Base-by-base conservation (phyloP, 768 basidiomycete species). In the Amanita pseudoporphyria region DNA sequence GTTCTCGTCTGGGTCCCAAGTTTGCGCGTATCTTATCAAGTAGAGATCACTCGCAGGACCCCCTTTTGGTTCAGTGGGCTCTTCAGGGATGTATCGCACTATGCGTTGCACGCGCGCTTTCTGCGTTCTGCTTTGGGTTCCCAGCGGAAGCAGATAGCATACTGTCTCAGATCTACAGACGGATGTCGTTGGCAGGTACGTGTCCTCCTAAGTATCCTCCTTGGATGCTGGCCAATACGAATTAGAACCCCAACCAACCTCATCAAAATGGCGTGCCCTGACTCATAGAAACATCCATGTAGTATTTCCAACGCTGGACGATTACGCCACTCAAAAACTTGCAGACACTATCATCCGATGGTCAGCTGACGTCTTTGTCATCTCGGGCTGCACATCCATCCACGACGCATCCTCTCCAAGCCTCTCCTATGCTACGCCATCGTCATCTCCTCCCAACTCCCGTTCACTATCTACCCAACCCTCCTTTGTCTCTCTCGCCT, bases 241-340 rank as follows among this genome's bases (percentile, higher is more conserved):
- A 37, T 47, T 36, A 79, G 86, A 87, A 60, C 81, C 83, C 22
- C 86, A 89, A 60, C 84, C 86, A 3, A 84, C 80, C 0, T 83
- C 84, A 1, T 80, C 84, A 0, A 78, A 82, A 58, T 89, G 86
- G 86, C 74, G 86, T 41, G 76, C 85, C 0, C 66, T 89, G 37
- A 78, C 86, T 1, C 85, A 87, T 57, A 70, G 71, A 37, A 75
- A 84, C 46, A 81, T 87, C 37, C 82, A 83, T 52, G 69, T 67
- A 6, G 69, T 86, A 48, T 82, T 85, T 57, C 82, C 86, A 4
- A 78, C 74, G 2, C 66, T 87, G 21, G 71, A 71, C 5, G 80
- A 86, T 7, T 79, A 81, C 55, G 76, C 83, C 9, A 67, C 78
- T n/a, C 75, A 79, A 36, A 85, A 88, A 58, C 75, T 88, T 41